phyloP scores from a whole-genome alignment of 1,284 basidiomycete species.

The Papiliotrema fonsecae region DNA sequence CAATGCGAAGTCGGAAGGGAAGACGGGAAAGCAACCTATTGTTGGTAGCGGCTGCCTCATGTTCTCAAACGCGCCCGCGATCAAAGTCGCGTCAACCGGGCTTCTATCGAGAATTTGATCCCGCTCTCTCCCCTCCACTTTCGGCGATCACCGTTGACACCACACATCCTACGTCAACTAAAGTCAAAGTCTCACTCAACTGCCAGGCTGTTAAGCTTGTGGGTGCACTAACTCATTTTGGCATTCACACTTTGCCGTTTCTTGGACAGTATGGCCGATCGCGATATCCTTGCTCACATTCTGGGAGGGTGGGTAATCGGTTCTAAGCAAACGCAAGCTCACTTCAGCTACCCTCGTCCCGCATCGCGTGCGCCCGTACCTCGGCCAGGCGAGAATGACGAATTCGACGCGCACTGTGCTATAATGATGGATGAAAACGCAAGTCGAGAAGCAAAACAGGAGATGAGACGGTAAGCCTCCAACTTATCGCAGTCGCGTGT shows the following conservation, averaged over 20 bases:
- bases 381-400: slow-evolving; percentile 22
- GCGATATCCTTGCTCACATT: slow-evolving; percentile 14
- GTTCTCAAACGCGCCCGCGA: too few species aligned
- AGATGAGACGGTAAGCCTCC: slow-evolving; percentile 28
- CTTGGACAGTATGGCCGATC: slow-evolving; percentile 14
- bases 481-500: background rate
- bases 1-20: too few species aligned
- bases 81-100: background rate
- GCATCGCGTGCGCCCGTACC: slow-evolving; percentile 8
- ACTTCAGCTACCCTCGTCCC: background rate
- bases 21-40: too few species aligned
- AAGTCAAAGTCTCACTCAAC: too few species aligned
- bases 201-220: too few species aligned
- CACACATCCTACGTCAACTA: too few species aligned
- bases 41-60: too few species aligned
- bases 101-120: background rate
- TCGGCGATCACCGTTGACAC: background rate
- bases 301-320: slow-evolving; percentile 10
- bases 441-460: slow-evolving; percentile 15
- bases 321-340: background rate
- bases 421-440: slow-evolving; percentile 10
- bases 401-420: slow-evolving; percentile 33
- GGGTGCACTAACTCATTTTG: too few species aligned
- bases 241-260: too few species aligned
- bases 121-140: slow-evolving; percentile 1